Conservation (phyloP, 2,329 filamentous ascomycete species). For the Leptodontidium sp. region DNA sequence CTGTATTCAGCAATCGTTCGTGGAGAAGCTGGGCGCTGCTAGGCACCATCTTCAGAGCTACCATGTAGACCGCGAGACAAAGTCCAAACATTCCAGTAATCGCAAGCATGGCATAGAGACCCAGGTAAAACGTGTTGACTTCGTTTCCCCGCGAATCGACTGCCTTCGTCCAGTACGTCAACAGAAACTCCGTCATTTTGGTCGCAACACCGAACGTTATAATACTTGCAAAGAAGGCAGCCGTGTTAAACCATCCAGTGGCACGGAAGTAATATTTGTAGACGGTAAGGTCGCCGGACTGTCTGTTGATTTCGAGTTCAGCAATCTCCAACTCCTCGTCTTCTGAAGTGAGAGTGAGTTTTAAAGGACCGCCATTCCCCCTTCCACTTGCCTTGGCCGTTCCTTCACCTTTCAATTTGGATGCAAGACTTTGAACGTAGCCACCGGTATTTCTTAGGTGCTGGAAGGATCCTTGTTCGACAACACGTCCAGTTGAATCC, state of each 20-base stretch:
- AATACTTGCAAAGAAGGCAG: constrained; percentile 40
- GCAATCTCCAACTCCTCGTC: constrained; percentile 14
- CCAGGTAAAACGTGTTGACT: constrained; percentile 33
- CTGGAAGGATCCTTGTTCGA: constrained; percentile 50
- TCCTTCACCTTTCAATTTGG: not conserved
- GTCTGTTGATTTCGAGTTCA: constrained; percentile 22
- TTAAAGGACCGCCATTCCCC: not conserved
- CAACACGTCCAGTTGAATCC: constrained; percentile 44
- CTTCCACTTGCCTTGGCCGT: not conserved
- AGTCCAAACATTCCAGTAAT: constrained; percentile 15
- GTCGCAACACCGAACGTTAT: constrained; percentile 1
- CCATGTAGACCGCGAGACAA: not conserved
- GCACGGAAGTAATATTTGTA: constrained; percentile 41
- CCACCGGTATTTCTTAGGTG: constrained; percentile 41
- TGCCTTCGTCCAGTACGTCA: constrained; percentile 31
- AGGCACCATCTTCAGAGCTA: constrained; percentile 40
- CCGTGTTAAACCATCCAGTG: constrained; percentile 26
- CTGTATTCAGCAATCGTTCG: not conserved
- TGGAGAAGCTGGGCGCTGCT: not conserved
- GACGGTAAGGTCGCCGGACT: constrained; percentile 37
- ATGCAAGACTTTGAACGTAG: constrained; percentile 37
- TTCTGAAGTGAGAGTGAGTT: not conserved
- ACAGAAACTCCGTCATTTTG: constrained; percentile 52
- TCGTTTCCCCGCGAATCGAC: constrained; percentile 25
- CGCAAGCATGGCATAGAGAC: constrained; percentile 22